These are phyloP conservation scores for Gracilaria gracilis DNA, from an alignment of 23 red algal species.

Conservation along the genomic window DNA sequence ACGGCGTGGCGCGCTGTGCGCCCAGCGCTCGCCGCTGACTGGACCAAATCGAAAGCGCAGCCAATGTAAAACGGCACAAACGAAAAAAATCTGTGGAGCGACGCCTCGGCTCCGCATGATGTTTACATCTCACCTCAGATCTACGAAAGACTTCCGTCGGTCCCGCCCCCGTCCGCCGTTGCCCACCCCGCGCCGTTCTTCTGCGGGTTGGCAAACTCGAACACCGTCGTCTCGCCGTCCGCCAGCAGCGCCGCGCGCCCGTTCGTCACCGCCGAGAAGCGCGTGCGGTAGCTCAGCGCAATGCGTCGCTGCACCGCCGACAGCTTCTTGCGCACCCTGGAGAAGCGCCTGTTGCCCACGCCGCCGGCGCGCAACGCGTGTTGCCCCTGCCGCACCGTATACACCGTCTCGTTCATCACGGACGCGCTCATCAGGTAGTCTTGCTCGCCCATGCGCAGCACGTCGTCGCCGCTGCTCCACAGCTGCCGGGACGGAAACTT, in stretches of 20 bases:
- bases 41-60: not conserved
- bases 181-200: slow-evolving; percentile 22
- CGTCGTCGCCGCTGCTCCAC: not conserved
- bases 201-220: slow-evolving; percentile 45
- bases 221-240: slow-evolving; percentile 30
- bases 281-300: slow-evolving; percentile 17
- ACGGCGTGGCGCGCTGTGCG: too few species aligned
- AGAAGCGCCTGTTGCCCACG: slow-evolving; percentile 23
- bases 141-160: not conserved
- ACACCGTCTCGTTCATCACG: not conserved
- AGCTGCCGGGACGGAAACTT: not conserved
- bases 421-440: slow-evolving; percentile 3
- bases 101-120: not conserved
- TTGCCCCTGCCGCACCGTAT: slow-evolving; percentile 6
- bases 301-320: not conserved
- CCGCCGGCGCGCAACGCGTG: not conserved
- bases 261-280: slow-evolving; percentile 16
- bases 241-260: not conserved
- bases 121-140: not conserved
- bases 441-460: not conserved
- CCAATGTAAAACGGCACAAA: not conserved
- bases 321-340: slow-evolving; percentile 9
- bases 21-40: too few species aligned
- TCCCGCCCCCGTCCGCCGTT: slow-evolving; percentile 2
- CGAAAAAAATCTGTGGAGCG: slow-evolving; percentile 19